phyloP scores from a whole-genome alignment of 345 rosid genomes.

The Viola odorata region DNA sequence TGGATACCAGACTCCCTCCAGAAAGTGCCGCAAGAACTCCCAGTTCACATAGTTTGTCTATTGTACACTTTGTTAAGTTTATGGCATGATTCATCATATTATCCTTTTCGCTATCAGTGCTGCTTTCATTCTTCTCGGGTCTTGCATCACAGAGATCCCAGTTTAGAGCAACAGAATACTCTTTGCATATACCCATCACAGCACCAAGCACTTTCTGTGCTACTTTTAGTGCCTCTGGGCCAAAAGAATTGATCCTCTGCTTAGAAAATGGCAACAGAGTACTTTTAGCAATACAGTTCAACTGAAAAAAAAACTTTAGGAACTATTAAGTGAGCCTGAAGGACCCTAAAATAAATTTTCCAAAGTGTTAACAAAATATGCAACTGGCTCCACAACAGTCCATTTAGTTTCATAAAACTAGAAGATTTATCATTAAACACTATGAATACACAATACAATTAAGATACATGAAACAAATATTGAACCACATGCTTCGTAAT shows the following conservation, averaged over 20 bases:
- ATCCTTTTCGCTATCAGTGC: slow-evolving; percentile 24
- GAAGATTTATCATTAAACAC: no score
- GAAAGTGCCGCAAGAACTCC: slow-evolving; percentile 70
- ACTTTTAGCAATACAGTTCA: slow-evolving; percentile 11
- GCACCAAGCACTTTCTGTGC: slow-evolving; percentile 55
- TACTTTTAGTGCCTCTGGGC: slow-evolving; percentile 54
- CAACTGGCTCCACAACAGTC: no score
- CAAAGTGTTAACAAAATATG: no score
- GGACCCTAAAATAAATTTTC: no score
- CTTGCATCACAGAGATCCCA: slow-evolving; percentile 32
- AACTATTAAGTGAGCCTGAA: no score
- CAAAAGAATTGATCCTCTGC: slow-evolving; percentile 55
- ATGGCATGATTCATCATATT: slow-evolving; percentile 33
- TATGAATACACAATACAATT: no score
- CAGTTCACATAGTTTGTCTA: slow-evolving; percentile 58
- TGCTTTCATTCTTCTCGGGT: slow-evolving; percentile 21
- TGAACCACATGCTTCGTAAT: no score
- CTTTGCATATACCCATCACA: slow-evolving; percentile 55
- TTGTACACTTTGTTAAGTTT: slow-evolving; percentile 37
- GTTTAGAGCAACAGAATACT: slow-evolving; percentile 35
- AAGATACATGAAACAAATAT: no score
- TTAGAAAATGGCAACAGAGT: slow-evolving; percentile 1
- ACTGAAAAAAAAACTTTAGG: background rate
- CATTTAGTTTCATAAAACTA: no score
- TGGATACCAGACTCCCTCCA: slow-evolving; percentile 78